A percentile compares a stretch with the other conserved stretches of the same genome.
Conservation (phyloP, 179 eudicot species). For the Corrigiola litoralis region DNA sequence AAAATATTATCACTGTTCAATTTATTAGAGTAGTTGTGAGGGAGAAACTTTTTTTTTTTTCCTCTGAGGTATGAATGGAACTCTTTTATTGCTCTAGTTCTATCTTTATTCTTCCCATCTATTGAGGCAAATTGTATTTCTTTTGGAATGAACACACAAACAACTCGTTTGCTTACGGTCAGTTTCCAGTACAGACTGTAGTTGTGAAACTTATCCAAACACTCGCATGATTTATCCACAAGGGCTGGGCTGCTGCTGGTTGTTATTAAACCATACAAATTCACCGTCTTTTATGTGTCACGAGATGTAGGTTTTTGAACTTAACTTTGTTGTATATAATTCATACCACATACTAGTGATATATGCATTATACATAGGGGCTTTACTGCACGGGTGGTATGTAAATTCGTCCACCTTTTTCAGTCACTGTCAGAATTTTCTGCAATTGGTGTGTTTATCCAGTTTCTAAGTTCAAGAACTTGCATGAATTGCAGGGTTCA, state of each 20-base stretch:
- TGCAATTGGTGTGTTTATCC: not conserved
- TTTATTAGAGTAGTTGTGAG: too few species aligned
- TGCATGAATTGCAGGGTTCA: too few species aligned
- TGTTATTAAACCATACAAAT: slow-evolving; percentile 16
- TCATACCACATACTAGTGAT: not conserved
- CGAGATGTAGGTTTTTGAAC: slow-evolving; percentile 15
- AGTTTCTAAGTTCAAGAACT: not conserved
- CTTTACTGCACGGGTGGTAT: slow-evolving; percentile 1
- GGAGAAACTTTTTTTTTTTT: not conserved
- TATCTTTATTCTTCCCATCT: not conserved
- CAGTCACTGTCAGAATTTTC: not conserved
- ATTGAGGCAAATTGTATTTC: not conserved
- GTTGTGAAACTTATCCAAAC: slow-evolving; percentile 13
- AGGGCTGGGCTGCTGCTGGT: not conserved
- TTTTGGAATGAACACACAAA: not conserved
- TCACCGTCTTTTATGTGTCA: slow-evolving; percentile 11
- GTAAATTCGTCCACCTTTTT: not conserved
- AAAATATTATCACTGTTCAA: too few species aligned
- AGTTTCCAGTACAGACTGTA: not conserved
- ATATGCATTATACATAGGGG: not conserved
- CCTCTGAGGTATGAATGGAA: not conserved
- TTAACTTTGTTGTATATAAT: not conserved
- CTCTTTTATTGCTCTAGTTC: not conserved
- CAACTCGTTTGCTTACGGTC: not conserved
- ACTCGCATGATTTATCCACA: slow-evolving; percentile 1